A percentile compares a stretch with the other conserved stretches of the same genome.
Conservation (phyloP, 768 basidiomycete species). For the Suillus ampliporus region DNA sequence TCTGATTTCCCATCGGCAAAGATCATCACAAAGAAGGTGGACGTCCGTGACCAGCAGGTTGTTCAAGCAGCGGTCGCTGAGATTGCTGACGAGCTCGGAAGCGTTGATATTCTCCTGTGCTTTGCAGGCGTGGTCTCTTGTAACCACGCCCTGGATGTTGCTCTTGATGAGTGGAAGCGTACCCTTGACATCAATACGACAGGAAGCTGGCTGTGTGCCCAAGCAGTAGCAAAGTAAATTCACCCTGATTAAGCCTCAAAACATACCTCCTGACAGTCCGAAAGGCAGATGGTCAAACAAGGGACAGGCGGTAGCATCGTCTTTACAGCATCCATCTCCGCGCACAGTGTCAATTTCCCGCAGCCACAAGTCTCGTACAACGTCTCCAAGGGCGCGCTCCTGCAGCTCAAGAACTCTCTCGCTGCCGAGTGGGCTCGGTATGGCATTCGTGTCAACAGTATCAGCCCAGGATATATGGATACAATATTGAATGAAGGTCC, state of each 20-base stretch:
- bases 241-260: background rate
- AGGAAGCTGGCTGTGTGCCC: constrained; percentile 52
- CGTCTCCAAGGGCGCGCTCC: constrained; percentile 47
- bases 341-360: constrained; percentile 47
- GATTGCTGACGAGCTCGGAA: constrained; percentile 36
- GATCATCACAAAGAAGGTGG: constrained; percentile 39
- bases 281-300: constrained; percentile 49
- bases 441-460: constrained; percentile 49
- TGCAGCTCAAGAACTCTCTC: constrained; percentile 45
- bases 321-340: constrained; percentile 50
- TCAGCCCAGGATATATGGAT: constrained; percentile 51
- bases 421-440: constrained; percentile 49
- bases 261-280: background rate
- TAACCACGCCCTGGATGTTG: constrained; percentile 38
- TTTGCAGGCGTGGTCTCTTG: constrained; percentile 49
- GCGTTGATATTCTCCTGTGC: constrained; percentile 46
- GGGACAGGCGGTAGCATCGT: constrained; percentile 47
- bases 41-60: constrained; percentile 34
- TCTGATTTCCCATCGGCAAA: constrained; percentile 35
- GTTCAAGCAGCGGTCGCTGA: constrained; percentile 34
- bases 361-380: constrained; percentile 49
- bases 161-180: constrained; percentile 40
- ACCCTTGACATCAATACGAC: constrained; percentile 50
- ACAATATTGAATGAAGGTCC: constrained; percentile 46
- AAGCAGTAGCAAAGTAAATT: constrained; percentile 45